Percentiles rank a stretch among this genome's conserved stretches.
Conservation (phyloP, 768 basidiomycete genomes). For the Lactarius vividus region DNA sequence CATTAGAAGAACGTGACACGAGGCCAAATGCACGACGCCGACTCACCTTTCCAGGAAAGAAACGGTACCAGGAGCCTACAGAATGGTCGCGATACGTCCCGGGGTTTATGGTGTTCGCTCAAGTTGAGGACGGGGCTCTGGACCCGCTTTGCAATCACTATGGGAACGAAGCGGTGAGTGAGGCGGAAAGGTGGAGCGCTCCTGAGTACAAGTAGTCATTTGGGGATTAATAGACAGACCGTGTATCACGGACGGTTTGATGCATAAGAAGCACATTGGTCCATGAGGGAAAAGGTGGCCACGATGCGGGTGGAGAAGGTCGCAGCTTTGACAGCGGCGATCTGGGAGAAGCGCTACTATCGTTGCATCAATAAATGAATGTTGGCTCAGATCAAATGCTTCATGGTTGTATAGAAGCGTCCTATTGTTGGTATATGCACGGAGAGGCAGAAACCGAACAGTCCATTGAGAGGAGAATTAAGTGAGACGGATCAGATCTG, state of each 20-base stretch:
- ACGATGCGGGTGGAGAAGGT: conserved; percentile 16
- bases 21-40: not conserved
- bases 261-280: conserved; percentile 13
- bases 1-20: not conserved
- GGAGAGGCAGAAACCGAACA: no score
- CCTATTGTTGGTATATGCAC: no score
- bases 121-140: conserved; percentile 1
- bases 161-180: not conserved
- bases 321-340: not conserved
- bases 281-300: conserved; percentile 2
- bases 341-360: not conserved
- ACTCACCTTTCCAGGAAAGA: conserved; percentile 10
- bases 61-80: conserved; percentile 3
- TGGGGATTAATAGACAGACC: not conserved
- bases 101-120: conserved; percentile 1
- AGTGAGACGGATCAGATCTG: no score
- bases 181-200: not conserved
- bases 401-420: no score
- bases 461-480: no score
- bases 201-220: not conserved
- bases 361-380: no score
- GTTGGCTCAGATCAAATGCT: no score
- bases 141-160: not conserved
- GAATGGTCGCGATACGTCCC: not conserved
- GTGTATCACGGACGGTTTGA: conserved; percentile 13